phyloP scores from a whole-genome alignment of 2,329 filamentous ascomycete genomes.

The Paracorniculantispora psalliotae region DNA sequence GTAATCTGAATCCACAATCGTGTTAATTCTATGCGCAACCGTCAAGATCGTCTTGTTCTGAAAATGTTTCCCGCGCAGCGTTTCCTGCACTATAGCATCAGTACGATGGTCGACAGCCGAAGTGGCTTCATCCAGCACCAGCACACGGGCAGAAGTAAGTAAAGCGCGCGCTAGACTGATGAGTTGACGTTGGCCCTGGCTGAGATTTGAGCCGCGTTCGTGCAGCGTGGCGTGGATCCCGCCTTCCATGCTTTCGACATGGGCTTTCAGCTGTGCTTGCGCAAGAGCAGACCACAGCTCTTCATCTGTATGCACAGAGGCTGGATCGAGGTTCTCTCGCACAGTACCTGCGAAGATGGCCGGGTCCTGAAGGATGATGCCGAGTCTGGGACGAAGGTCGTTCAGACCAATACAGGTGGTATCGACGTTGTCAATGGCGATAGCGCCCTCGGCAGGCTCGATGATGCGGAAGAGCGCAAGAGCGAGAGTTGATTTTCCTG shows the following conservation, averaged over 20 bases:
- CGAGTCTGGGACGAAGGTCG: conserved; percentile 74
- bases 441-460: conserved; percentile 68
- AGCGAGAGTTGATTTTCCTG: conserved; percentile 85
- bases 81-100: conserved; percentile 53
- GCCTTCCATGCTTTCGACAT: conserved; percentile 73
- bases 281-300: conserved; percentile 41
- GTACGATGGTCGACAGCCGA: conserved; percentile 60
- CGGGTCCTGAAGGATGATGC: conserved; percentile 91
- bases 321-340: conserved; percentile 73
- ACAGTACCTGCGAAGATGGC: conserved; percentile 84
- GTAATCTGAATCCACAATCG: conserved; percentile 72
- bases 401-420: conserved; percentile 41
- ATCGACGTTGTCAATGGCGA: conserved; percentile 63
- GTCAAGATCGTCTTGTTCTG: conserved; percentile 89
- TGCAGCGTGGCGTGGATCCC: conserved; percentile 77
- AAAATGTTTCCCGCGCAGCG: conserved; percentile 57
- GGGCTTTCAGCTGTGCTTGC: conserved; percentile 80
- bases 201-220: conserved; percentile 89
- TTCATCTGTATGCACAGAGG: conserved; percentile 10
- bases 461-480: conserved; percentile 86
- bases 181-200: conserved; percentile 81
- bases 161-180: conserved; percentile 84
- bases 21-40: conserved; percentile 90
- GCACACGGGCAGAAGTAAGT: conserved; percentile 82
- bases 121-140: conserved; percentile 88